phyloP scores from a whole-genome alignment of 768 basidiomycete species.

The Suillus subalutaceus region DNA sequence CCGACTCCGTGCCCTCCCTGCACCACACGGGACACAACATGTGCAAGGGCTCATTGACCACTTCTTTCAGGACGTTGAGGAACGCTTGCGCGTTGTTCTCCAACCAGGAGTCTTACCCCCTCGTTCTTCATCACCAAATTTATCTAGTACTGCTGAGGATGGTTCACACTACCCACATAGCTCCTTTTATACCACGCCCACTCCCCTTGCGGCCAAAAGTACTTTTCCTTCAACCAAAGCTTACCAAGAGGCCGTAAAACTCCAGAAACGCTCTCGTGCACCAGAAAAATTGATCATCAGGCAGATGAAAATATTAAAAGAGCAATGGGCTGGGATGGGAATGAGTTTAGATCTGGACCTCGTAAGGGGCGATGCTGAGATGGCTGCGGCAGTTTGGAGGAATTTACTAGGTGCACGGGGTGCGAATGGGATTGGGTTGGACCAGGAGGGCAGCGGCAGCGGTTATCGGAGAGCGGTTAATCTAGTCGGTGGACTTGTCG shows the following conservation, averaged over 20 bases:
- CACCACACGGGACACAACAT: conserved; percentile 64
- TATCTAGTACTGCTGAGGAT: conserved; percentile 22
- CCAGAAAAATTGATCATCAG: conserved; percentile 80
- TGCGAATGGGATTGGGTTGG: conserved; percentile 64
- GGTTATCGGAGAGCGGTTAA: conserved; percentile 67
- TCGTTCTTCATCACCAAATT: conserved; percentile 23
- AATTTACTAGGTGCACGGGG: conserved; percentile 88
- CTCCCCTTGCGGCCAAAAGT: conserved; percentile 26
- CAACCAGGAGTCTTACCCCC: conserved; percentile 50
- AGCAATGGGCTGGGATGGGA: conserved; percentile 87
- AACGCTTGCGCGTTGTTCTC: conserved; percentile 81
- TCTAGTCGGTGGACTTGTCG: conserved; percentile 66
- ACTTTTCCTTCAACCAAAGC: conserved; percentile 31
- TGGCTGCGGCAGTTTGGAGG: conserved; percentile 90
- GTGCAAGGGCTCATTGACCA: conserved; percentile 88
- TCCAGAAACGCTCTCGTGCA: conserved; percentile 45
- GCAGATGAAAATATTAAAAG: conserved; percentile 91
- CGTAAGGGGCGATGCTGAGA: conserved; percentile 73
- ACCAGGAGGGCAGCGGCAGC: conserved; percentile 9
- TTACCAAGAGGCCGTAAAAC: conserved; percentile 24
- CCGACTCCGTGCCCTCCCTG: conserved; percentile 82
- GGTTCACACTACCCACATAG: conserved; percentile 23
- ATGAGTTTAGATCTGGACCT: conserved; percentile 81
- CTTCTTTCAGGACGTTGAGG: conserved; percentile 94
- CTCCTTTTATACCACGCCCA: conserved; percentile 30